phyloP scores from a whole-genome alignment of 192 early-diverging fungal genomes.

The Rhizoclosmatium globosum region DNA sequence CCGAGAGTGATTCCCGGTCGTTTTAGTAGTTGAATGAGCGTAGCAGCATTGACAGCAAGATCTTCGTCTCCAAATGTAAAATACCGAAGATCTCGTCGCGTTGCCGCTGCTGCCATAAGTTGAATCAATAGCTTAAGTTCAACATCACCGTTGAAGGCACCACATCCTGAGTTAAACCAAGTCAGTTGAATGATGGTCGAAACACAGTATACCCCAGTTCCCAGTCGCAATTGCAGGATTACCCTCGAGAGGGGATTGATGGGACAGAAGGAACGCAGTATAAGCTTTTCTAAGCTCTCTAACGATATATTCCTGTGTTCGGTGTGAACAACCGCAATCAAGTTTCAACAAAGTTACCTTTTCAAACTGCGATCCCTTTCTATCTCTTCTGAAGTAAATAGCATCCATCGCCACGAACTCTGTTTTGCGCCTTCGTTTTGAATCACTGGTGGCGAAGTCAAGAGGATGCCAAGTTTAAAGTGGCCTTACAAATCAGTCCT shows the following conservation, averaged over 20 bases:
- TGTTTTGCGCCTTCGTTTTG: conserved; percentile 32
- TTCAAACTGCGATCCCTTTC: conserved; percentile 10
- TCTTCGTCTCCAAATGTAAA: conserved; percentile 58
- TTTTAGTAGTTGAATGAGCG: background rate
- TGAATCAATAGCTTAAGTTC: conserved; percentile 59
- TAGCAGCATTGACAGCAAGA: conserved; percentile 32
- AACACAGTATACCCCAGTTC: conserved; percentile 22
- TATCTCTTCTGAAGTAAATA: conserved; percentile 36
- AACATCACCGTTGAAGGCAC: conserved; percentile 57
- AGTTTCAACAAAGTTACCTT: background rate
- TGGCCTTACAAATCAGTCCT: background rate
- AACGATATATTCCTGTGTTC: conserved; percentile 11
- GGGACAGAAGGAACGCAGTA: conserved; percentile 45
- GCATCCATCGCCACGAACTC: conserved; percentile 57
- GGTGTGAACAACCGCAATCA: background rate
- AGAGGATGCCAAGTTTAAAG: background rate
- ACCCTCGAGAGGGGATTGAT: conserved; percentile 2
- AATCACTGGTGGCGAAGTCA: conserved; percentile 30
- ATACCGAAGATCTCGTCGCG: conserved; percentile 44
- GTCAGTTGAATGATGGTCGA: background rate
- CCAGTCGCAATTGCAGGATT: conserved; percentile 43
- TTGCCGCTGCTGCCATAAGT: conserved; percentile 49
- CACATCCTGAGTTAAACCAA: conserved; percentile 47
- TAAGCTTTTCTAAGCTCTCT: conserved; percentile 61
- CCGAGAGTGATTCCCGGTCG: background rate